These are phyloP conservation scores for Talaromyces sp. DNA, from an alignment of 2,329 filamentous ascomycete genomes.

Conservation along the genomic window DNA sequence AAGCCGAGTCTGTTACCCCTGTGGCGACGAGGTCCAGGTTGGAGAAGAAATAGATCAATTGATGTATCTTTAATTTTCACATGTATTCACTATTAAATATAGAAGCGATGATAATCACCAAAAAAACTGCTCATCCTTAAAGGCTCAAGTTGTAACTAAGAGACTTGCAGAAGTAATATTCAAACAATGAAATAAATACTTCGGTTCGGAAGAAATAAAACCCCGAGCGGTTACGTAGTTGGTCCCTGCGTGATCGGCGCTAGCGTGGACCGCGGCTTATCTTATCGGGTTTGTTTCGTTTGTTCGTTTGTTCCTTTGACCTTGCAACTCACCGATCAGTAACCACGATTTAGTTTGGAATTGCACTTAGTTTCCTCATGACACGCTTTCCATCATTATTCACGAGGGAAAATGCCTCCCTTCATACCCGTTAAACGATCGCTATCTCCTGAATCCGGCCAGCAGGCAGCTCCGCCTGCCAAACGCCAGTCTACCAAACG, in stretches of 20 bases:
- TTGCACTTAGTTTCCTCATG: background rate
- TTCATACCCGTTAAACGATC: constrained; percentile 42
- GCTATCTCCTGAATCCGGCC: constrained; percentile 28
- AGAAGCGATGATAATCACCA: background rate
- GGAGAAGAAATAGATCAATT: background rate
- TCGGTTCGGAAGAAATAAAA: background rate
- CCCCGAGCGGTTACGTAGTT: background rate
- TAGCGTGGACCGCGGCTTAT: background rate
- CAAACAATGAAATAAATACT: background rate
- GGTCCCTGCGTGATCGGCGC: background rate
- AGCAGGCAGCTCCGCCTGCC: constrained; percentile 24
- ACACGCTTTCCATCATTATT: background rate
- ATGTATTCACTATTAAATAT: background rate
- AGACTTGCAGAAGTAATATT: too few relatives aligned
- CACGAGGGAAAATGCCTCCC: constrained; percentile 37
- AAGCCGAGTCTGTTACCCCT: background rate
- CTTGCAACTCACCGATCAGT: background rate
- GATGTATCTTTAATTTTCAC: background rate
- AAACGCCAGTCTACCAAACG: constrained; percentile 29
- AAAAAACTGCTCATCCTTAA: background rate
- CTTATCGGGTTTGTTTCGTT: background rate
- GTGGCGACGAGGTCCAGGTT: background rate
- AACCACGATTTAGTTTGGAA: background rate
- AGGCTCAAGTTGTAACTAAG: background rate
- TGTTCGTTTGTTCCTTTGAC: background rate